Evolutionary conservation across 495 filamentous ascomycete species (phyloP), one percentile per base, ranked within the genome.

Genomic region (Parachaetomium inaequale): DNA sequence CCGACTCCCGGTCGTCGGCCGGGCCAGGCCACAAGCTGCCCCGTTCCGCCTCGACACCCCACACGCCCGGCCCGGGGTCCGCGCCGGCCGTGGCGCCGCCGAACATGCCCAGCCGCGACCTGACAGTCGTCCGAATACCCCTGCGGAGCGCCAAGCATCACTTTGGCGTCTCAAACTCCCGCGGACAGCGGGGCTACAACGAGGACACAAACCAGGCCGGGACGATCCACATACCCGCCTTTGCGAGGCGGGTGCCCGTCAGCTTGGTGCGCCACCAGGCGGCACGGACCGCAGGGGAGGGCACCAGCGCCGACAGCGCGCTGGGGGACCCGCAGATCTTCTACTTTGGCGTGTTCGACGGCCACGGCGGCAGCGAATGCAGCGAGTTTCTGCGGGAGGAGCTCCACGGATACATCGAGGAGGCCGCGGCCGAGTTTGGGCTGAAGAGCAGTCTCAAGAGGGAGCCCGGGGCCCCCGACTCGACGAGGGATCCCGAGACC

Each of bases 61-160:
- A 95, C 75, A 86, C 78, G 1, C 77, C 78, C 26, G 75, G 73
- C n/a, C 68, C 76, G n/a, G 82, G 69, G 36, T 69, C 74, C 63
- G 80, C 73, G 15, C 84, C 87, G 11, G 86, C 85, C 12, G 77
- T 83, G 8, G 76, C 82, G 26, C 70, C 82, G 71, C 78, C 81
- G 68, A 75, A 80, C 63, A 79, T 85, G 68, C 80, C 84, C 38
- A 79, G 78, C 45, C 86, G 92, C 38, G 92, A 96, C 65, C 87
- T 92, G 34, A 96, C 93, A 0, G 92, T 98, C n/a, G 94, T 98
- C 23, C 91, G 94, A n/a, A 98, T 98, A 64, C 94, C 94, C 0
- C 78, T 98, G 23, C 87, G 87, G 61, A 93, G 87, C 67, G 94
- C 94, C 45, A 98, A 98, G 68, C 93, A 98, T 69, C 94, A 98